Percentiles rank a stretch among this genome's conserved stretches.
These are phyloP conservation scores for Syzygium grande DNA, from an alignment of 345 rosid genomes.

Conservation along the genomic window DNA sequence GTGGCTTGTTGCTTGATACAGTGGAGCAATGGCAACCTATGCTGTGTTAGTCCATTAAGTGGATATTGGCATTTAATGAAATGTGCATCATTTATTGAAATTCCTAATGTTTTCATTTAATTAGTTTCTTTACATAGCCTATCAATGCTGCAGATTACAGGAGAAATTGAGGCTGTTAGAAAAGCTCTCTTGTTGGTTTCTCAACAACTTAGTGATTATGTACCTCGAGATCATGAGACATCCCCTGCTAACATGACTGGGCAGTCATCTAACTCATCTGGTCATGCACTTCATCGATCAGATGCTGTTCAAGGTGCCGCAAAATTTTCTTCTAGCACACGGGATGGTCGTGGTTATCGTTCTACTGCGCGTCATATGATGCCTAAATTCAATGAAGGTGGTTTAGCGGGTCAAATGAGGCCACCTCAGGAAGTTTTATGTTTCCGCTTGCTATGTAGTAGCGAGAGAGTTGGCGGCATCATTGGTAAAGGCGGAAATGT, in stretches of 20 bases:
- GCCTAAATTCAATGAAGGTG: conserved; percentile 26
- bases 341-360: conserved; percentile 20
- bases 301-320: conserved; percentile 36
- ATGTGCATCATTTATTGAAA: neutral
- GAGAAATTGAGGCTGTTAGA: conserved; percentile 51
- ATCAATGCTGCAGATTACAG: conserved; percentile 40
- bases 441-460: conserved; percentile 48
- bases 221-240: conserved; percentile 31
- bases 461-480: conserved; percentile 57
- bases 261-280: conserved; percentile 24
- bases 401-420: conserved; percentile 29
- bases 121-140: neutral
- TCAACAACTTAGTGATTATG: conserved; percentile 47
- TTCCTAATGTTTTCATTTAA: neutral
- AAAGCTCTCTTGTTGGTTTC: conserved; percentile 55
- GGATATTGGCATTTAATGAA: neutral
- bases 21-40: neutral
- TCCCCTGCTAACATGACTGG: conserved; percentile 25
- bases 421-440: conserved; percentile 34
- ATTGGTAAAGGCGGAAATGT: conserved; percentile 74
- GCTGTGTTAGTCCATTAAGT: neutral
- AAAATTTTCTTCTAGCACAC: conserved; percentile 21
- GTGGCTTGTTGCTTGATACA: neutral
- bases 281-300: conserved; percentile 19
- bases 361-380: conserved; percentile 10